A percentile compares a stretch with the other conserved stretches of the same genome.
Evolutionary conservation across 192 early-diverging fungal genomes (phyloP).

Genomic region (Geranomyces michiganensis): DNA sequence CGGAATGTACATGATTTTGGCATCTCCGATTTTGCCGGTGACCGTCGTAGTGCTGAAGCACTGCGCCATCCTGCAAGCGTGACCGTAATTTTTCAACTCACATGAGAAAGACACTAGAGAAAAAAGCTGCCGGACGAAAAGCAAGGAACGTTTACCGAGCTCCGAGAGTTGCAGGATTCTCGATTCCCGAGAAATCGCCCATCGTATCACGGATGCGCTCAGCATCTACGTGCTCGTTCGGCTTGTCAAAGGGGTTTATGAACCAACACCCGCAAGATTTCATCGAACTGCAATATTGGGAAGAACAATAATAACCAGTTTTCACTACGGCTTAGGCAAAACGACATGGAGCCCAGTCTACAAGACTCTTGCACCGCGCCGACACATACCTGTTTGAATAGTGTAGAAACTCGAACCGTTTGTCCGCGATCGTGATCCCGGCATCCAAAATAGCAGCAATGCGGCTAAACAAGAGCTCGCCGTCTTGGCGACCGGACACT

Average conservation of each 20-base stretch:
- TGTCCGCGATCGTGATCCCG: conserved; percentile 59
- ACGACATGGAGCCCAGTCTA: too few relatives aligned
- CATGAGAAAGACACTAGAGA: not conserved
- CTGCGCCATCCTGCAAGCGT: conserved; percentile 54
- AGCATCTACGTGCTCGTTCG: conserved; percentile 27
- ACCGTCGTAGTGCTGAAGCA: conserved; percentile 71
- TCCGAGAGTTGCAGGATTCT: conserved; percentile 68
- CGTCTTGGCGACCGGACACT: not conserved
- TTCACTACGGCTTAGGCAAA: too few relatives aligned
- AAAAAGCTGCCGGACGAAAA: not conserved
- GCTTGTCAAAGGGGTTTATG: conserved; percentile 47
- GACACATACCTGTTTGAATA: conserved; percentile 59
- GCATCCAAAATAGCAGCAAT: conserved; percentile 62
- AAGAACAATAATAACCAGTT: not conserved
- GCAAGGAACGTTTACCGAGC: conserved; percentile 56
- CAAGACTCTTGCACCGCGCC: too few relatives aligned
- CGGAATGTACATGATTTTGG: conserved; percentile 43
- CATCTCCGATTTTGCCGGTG: conserved; percentile 41
- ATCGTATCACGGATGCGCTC: conserved; percentile 66
- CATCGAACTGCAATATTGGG: conserved; percentile 14
- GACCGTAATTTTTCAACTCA: too few relatives aligned
- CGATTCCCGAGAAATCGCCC: conserved; percentile 69
- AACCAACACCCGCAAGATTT: conserved; percentile 72
- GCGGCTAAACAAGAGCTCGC: conserved; percentile 37
- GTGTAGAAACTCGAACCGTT: conserved; percentile 65